Conservation (phyloP, 2,329 filamentous ascomycete genomes). For the Lasiodiplodia sp. region DNA sequence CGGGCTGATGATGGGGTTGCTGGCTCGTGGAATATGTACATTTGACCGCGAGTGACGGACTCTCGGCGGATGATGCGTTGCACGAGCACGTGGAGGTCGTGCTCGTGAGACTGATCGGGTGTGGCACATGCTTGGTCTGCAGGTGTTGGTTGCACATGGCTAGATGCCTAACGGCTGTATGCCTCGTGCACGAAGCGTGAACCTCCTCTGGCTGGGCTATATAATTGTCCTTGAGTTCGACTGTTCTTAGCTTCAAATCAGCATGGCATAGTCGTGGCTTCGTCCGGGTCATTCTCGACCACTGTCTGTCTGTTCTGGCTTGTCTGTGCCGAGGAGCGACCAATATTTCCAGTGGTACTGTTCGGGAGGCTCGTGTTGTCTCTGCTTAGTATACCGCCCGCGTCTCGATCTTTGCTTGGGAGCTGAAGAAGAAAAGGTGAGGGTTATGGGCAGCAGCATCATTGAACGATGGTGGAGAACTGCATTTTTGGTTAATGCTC, state of each 20-base stretch:
- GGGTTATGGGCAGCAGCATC: background rate
- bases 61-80: no score
- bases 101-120: no score
- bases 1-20: no score
- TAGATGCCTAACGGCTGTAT: background rate
- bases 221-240: background rate
- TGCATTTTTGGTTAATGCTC: background rate
- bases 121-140: background rate
- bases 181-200: background rate
- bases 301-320: background rate
- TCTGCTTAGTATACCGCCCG: no score
- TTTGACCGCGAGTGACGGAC: no score
- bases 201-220: background rate
- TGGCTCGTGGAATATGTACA: no score
- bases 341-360: no score
- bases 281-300: no score
- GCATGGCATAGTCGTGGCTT: background rate
- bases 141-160: background rate
- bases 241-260: background rate
- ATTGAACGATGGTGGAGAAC: background rate
- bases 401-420: no score
- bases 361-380: no score
- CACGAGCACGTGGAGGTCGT: no score
- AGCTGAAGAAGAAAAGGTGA: no score
- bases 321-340: background rate